phyloP scores from a whole-genome alignment of 202 grass and related monocot species.

The Eragrostis tef region DNA sequence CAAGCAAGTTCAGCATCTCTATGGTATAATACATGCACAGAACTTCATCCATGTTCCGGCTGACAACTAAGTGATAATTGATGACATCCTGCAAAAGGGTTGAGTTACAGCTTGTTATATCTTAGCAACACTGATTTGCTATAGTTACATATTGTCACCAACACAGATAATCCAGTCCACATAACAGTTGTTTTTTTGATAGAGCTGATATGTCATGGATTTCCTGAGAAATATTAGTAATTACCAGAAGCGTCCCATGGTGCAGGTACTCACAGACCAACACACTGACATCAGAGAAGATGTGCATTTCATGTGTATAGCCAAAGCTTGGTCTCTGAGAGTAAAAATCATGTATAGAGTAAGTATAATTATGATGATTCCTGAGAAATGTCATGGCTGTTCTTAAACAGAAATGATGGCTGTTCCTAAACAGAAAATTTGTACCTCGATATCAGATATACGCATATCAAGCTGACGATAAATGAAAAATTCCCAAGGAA shows the following conservation, averaged over 20 bases:
- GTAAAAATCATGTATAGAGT: conserved; percentile 22
- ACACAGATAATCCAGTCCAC: conserved; percentile 29
- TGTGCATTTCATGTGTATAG: conserved; percentile 68
- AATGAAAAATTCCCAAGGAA: conserved; percentile 93
- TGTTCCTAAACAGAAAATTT: conserved; percentile 44
- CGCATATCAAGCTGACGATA: conserved; percentile 87
- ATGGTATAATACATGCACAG: conserved; percentile 95
- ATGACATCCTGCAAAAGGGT: conserved; percentile 73
- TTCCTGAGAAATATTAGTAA: conserved; percentile 29
- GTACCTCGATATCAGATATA: conserved; percentile 74
- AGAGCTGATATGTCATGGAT: conserved; percentile 11
- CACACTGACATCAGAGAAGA: conserved; percentile 77
- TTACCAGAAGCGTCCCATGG: conserved; percentile 90
- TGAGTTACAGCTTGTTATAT: conserved; percentile 19
- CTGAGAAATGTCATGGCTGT: conserved; percentile 14
- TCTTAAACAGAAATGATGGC: conserved; percentile 36
- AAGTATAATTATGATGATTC: conserved; percentile 36
- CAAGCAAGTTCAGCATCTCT: conserved; percentile 83
- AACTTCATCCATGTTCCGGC: conserved; percentile 73
- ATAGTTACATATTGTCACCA: conserved; percentile 20
- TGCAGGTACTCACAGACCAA: conserved; percentile 84
- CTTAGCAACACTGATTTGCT: conserved; percentile 36
- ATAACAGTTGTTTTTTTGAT: conserved; percentile 26
- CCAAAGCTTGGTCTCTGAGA: conserved; percentile 86
- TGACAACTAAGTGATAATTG: conserved; percentile 66